Evolutionary conservation across 2,329 filamentous ascomycete species (phyloP), one percentile per base, ranked within the genome.

Genomic region (Claviceps spartinae): DNA sequence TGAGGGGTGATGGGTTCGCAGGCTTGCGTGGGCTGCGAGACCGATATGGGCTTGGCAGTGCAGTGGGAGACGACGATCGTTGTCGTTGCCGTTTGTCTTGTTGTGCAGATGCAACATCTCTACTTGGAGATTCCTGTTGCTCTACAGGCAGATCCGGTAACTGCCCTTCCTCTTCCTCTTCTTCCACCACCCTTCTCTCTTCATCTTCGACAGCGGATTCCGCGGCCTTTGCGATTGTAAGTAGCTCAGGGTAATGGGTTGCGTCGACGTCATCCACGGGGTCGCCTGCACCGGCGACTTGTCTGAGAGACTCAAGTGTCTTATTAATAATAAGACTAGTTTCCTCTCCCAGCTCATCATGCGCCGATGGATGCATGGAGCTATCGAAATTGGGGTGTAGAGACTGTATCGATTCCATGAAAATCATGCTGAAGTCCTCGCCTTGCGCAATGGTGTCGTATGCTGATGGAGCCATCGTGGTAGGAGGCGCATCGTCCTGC

Each of bases 341-440:
- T 36, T 73, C 72, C 18, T 81, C 76, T 4, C 77, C 78, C 55
- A 79, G 68, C 34, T 78, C 74, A 8, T 70, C 66, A 3, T 68
- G 62, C 1, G 61, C 58, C 2, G 65, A 63, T 3, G 64, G 61
- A 24, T 65, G 62, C 9, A 63, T 57, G 18, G 63, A 64, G 53
- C 61, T 64, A 43, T 62, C 62, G 52, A 70, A 64, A 38, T 68
- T 69, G 1, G 65, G 69, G 38, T 72, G 72, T 51, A 79, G 66
- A 0, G 75, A 77, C 2, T 73, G 74, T 18, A 81, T 65, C 2
- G 75, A 77, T 46, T 77, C 71, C 54, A 78, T 70, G 36, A 76
- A 75, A 52, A 80, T 80, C 75, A 79, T 79, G 60, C 76, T 80
- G 55, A 80, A 79, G 41, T 75, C 74, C 54, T 80, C 77, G 16